Base-by-base conservation (phyloP, 441 rosid genomes). In the Pelargonium australe region DNA sequence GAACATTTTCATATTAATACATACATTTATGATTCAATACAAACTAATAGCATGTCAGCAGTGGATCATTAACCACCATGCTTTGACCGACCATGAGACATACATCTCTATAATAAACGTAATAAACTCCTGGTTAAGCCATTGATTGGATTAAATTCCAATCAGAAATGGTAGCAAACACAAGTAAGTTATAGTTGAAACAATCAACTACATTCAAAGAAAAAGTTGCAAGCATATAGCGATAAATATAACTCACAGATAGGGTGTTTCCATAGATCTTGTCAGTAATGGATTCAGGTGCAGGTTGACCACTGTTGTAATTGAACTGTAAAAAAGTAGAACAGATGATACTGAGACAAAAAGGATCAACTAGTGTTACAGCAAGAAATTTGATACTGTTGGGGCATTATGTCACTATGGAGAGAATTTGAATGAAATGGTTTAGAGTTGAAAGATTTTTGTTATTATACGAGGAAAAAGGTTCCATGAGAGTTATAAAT, bases 181-280 rank as follows among this genome's bases (percentile, higher is more conserved):
- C 40, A 34, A 5, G 40, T 34, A 34, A 34, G 40, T 23, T 12
- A 60, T 60, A 68, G 44, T 60, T 9, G 9, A 47, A 19, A 19
- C 12, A 47, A 13, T 11, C 37, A 40, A 60, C 34, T 1, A 9
- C 45, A 64, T 20, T 43, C 7, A 34, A 65, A 40, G 64, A 76
- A 68, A 67, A 37, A 55, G 17, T 43, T 63, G 69, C 63, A 72
- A 75, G 67, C 34, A 65, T 9, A 45, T n/a, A 63, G 64, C 5
- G 41, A 16, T 13, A 34, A 53, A 34, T 63, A 60, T 72, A 72
- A 77, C 97, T 88, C 82, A 95, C 99, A 73, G 97, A 89, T 63
- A 92, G 97, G 0, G 97, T 92, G 78, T 92, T 92, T 73, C 99
- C 98, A 72, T 90, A 92, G 63, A 95, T 92, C 87, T 92, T 92